phyloP scores from a whole-genome alignment of 2,329 filamentous ascomycete genomes.

The Aspergillus sclerotialis region DNA sequence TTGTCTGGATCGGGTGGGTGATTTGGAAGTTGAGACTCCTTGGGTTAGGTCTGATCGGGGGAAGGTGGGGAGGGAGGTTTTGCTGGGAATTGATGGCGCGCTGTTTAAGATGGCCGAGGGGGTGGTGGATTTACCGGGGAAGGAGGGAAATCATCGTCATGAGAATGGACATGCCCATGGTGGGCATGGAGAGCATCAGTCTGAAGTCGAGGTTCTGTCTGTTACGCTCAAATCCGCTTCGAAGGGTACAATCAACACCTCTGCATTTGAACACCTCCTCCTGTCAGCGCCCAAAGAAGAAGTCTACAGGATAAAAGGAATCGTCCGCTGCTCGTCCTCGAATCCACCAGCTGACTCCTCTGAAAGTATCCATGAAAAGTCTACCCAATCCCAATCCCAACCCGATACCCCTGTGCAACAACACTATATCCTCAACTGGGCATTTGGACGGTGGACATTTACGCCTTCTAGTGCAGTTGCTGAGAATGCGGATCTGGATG shows the following conservation, averaged over 20 bases:
- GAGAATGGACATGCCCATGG: slow-evolving; percentile 29
- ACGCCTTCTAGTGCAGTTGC: slow-evolving; percentile 49
- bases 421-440: slow-evolving; percentile 94
- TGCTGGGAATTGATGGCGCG: slow-evolving; percentile 83
- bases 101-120: slow-evolving; percentile 41
- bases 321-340: slow-evolving; percentile 41
- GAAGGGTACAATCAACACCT: slow-evolving; percentile 47
- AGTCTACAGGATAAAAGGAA: slow-evolving; percentile 86
- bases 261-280: slow-evolving; percentile 60
- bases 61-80: slow-evolving; percentile 65
- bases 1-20: slow-evolving; percentile 70
- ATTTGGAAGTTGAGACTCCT: slow-evolving; percentile 71
- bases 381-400: slow-evolving; percentile 2
- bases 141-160: slow-evolving; percentile 26
- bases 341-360: slow-evolving; percentile 42
- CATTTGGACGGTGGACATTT: slow-evolving; percentile 92
- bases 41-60: slow-evolving; percentile 82
- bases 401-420: slow-evolving; percentile 28
- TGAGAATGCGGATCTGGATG: slow-evolving; percentile 21
- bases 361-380: slow-evolving; percentile 27
- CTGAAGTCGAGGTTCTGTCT: slow-evolving; percentile 85
- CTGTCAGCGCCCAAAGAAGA: slow-evolving; percentile 79
- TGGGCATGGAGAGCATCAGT: slow-evolving; percentile 58
- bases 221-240: slow-evolving; percentile 55
- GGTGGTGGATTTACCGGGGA: slow-evolving; percentile 35